Evolutionary conservation across 2,329 filamentous ascomycete genomes (phyloP), one percentile per base, ranked within the genome.

Genomic region (Elsinoe fawcettii): DNA sequence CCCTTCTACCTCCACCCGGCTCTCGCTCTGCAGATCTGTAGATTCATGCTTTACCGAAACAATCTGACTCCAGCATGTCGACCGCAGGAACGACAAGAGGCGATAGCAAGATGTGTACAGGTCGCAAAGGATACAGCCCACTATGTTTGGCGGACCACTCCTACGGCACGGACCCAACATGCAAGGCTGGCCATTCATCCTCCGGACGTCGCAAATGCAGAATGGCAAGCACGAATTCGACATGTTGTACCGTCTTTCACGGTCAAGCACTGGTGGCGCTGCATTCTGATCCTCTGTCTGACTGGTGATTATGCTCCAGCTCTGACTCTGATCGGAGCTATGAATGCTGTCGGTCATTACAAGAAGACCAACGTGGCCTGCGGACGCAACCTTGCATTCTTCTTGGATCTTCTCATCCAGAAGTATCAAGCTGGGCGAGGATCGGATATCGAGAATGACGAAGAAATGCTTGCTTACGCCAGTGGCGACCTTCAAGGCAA

Each of bases 191-290:
- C 62, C 20, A 66, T 62, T 51, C 64, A 67, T 57, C 63, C 64
- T 27, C 64, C 64, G 25, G 69, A 67, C 32, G 68, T 70, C 51
- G 66, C 69, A 58, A 62, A 65, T 51, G 12, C 66, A 63, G 58
- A 66, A 43, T 83, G 81, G 67, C 80, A 80, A 23, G 73, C 79
- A 2, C 77, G 80, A 8, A 75, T 90, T 1, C 79, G 82, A 3
- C 81, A 84, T 32, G 82, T 84, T 9, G 84, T 89, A 2, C 89
- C 86, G 1, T 83, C 86, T 3, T 81, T 92, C 63, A 77, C 95
- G 7, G 87, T 89, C 58, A 84, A 83, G 12, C 93, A 97, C 68
- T 78, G 96, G 44, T 96, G 95, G 82, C 86, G 92, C 20, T 95
- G 87, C 66, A 80, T 87, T 1, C 78, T 97, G 0, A 84, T 96